A percentile compares a stretch with the other conserved stretches of the same genome.
phyloP scores from a whole-genome alignment of 1,284 basidiomycete genomes.

The Athelia sp. region DNA sequence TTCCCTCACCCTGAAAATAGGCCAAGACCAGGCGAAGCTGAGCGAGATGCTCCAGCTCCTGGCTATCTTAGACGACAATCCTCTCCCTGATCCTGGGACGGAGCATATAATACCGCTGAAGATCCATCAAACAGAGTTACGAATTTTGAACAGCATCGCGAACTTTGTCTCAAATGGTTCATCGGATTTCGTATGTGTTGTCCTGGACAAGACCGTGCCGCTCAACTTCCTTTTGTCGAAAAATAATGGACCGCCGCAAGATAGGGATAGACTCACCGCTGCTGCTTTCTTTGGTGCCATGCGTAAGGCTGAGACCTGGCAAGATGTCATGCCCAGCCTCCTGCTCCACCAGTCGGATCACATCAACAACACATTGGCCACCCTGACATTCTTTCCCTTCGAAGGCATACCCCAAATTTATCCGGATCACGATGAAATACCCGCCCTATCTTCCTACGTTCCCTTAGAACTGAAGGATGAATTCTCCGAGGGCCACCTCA shows the following conservation, averaged over 20 bases:
- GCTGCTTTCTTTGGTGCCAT: neutral
- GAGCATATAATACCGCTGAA: neutral
- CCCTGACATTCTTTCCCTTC: neutral
- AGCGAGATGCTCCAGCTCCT: neutral
- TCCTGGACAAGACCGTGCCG: neutral
- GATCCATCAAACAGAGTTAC: neutral
- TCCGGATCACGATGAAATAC: neutral
- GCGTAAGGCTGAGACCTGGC: neutral
- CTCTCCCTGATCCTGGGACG: neutral
- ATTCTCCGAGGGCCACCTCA: neutral
- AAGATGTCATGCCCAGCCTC: neutral
- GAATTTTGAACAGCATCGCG: neutral
- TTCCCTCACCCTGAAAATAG: too few relatives aligned
- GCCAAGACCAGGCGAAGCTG: neutral
- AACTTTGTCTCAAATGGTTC: neutral
- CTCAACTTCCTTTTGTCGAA: neutral
- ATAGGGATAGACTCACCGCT: neutral
- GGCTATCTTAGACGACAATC: neutral
- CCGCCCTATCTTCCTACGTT: neutral
- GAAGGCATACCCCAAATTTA: neutral
- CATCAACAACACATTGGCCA: neutral
- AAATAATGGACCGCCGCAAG: neutral
- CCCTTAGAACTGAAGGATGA: neutral
- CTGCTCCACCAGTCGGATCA: neutral
- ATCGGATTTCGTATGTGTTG: neutral